A percentile compares a stretch with the other conserved stretches of the same genome.
These are phyloP conservation scores for Fragaria ananassa DNA, from an alignment of 306 rosid species.

Conservation along the genomic window DNA sequence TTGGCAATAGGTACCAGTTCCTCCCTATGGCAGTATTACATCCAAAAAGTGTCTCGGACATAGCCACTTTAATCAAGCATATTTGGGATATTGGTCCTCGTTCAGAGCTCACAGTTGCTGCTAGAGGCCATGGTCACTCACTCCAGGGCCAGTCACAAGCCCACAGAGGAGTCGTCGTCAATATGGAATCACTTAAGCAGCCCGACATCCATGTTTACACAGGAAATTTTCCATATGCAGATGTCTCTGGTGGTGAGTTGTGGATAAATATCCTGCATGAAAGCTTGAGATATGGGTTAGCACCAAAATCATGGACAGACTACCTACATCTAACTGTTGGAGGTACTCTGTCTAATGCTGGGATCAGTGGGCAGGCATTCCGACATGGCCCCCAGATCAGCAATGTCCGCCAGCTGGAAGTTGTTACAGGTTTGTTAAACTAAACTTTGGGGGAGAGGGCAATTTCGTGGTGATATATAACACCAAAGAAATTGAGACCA, in stretches of 20 bases:
- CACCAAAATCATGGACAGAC: constrained; percentile 98
- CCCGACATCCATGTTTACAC: constrained; percentile 50
- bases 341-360: constrained; percentile 95
- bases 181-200: constrained; percentile 69
- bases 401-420: constrained; percentile 85
- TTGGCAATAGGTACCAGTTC: constrained; percentile 71
- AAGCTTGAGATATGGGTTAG: constrained; percentile 67
- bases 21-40: constrained; percentile 67
- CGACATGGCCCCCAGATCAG: constrained; percentile 96
- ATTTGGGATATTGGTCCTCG: constrained; percentile 70
- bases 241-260: constrained; percentile 83
- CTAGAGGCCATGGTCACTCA: constrained; percentile 98
- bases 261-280: constrained; percentile 93
- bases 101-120: constrained; percentile 81
- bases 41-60: constrained; percentile 78
- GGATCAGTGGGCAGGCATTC: constrained; percentile 95
- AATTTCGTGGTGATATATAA: not conserved
- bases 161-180: constrained; percentile 73
- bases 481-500: constrained; percentile 13
- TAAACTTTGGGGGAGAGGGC: not conserved
- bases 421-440: constrained; percentile 77
- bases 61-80: constrained; percentile 60
- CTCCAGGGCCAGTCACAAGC: constrained; percentile 89
- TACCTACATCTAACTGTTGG: constrained; percentile 90
- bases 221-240: constrained; percentile 54